Base-by-base conservation (phyloP, 2,329 filamentous ascomycete genomes). In the Cladophialophora chaetospira region DNA sequence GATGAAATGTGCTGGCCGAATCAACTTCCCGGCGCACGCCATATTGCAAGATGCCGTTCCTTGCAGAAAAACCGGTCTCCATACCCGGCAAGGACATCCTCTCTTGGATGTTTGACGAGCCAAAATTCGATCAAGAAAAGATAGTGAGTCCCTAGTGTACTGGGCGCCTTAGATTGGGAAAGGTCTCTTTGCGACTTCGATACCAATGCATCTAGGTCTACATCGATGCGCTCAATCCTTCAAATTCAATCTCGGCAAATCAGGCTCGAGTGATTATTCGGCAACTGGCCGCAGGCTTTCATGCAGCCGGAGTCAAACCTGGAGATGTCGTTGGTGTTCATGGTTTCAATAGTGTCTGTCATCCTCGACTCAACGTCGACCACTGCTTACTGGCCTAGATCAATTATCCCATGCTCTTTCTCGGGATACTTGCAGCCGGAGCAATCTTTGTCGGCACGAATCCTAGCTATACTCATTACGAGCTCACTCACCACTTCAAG, bases 271-370 rank as follows among this genome's bases (percentile, higher is more conserved):
- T n/a, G 15, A 63, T 78, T 3, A 71, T 82, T 28, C 73, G 77
- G 15, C 74, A 78, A 57, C 68, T 85, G 10, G 75, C 77, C 42
- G 80, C 79, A 6, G 82, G 82, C 0, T 73, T 84, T 49, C 50
- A 43, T 4, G 58, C 55, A 4, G 36, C 15, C 2, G 61, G 61
- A 5, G 44, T 61, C n/a, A 35, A 75, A 51, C 67, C 70, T 23
- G 81, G 80, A 33, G 81, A 84, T 58, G 79, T 77, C 57, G 77
- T 84, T 5, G 78, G 77, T 44, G 73, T 84, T 43, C 79, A 83
- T 61, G 79, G 79, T 0, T 82, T 83, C 70, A 84, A 85, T 69
- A 76, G 71, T 42, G 54, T 57, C 4, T 11, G 53, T 53, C 26
- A 8, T 40, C 15, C 13, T 40, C 10, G 21, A 25, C 1, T n/a